These are phyloP conservation scores for Phytophthora constricta DNA, from an alignment of 352 stramenopile species.

Conservation along the genomic window DNA sequence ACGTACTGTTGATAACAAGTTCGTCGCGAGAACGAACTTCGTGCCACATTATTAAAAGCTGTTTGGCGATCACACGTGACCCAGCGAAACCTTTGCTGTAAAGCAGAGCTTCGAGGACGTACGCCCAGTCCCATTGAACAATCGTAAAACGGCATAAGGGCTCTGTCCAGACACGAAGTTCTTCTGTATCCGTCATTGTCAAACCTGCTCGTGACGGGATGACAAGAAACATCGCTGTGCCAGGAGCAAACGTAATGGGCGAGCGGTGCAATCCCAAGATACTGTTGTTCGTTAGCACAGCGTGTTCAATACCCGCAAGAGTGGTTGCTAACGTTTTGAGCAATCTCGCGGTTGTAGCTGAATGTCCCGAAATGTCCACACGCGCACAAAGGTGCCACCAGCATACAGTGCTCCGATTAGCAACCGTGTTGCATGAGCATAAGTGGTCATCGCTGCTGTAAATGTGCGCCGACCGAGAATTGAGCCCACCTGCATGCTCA, in stretches of 20 bases:
- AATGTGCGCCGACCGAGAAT: constrained; percentile 59
- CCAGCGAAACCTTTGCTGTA: constrained; percentile 34
- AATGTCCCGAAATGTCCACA: constrained; percentile 14
- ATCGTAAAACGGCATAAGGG: constrained; percentile 39
- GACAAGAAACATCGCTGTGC: constrained; percentile 47
- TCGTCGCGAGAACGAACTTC: constrained; percentile 12
- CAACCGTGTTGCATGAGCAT: constrained; percentile 44
- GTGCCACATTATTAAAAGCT: constrained; percentile 33
- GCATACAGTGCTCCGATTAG: constrained; percentile 49
- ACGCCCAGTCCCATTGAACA: constrained; percentile 31
- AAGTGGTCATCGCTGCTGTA: constrained; percentile 21
- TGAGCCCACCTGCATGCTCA: constrained; percentile 50
- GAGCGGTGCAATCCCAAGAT: constrained; percentile 38
- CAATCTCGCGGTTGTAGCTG: constrained; percentile 12
- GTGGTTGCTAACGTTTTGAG: constrained; percentile 37
- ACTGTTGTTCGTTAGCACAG: constrained; percentile 39
- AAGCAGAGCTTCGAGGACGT: constrained; percentile 45
- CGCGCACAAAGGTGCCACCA: constrained; percentile 41
- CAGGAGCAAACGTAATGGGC: constrained; percentile 40
- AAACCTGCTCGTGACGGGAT: constrained; percentile 3
- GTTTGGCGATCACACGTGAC: constrained; percentile 16
- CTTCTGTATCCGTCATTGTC: constrained; percentile 6
- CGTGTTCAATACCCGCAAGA: constrained; percentile 41
- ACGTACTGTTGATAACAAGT: neutral
- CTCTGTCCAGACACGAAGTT: constrained; percentile 28